Evolutionary conservation across 164 flowering plant species (phyloP).

Genomic region (Magnolia sinica): DNA sequence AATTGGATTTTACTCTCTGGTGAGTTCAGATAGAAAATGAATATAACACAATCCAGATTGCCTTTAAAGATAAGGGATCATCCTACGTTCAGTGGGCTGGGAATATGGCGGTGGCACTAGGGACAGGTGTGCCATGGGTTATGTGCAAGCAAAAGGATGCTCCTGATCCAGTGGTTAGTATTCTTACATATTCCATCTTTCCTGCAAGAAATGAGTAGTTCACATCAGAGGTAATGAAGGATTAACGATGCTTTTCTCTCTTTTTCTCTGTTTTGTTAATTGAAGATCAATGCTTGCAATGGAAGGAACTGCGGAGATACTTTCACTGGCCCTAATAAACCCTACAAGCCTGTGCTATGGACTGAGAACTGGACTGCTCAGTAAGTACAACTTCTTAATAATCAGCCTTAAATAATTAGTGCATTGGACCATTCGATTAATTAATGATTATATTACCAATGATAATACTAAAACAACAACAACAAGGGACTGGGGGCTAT

Average conservation of each 20-base stretch:
- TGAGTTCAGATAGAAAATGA: constrained; percentile 80
- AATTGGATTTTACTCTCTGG: background rate
- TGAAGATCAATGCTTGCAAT: constrained; percentile 90
- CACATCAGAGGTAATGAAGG: background rate
- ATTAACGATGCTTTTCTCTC: background rate
- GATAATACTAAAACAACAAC: too few relatives aligned
- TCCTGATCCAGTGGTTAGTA: constrained; percentile 71
- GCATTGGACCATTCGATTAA: background rate
- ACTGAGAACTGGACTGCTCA: constrained; percentile 98
- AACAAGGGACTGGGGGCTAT: too few relatives aligned
- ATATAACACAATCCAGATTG: constrained; percentile 62
- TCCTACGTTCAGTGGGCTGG: constrained; percentile 87
- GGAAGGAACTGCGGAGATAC: constrained; percentile 96
- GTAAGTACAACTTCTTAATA: constrained; percentile 33
- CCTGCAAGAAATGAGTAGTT: background rate
- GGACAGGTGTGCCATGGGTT: constrained; percentile 84
- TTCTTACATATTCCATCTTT: background rate
- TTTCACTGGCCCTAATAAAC: constrained; percentile 74
- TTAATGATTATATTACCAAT: too few relatives aligned
- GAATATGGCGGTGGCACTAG: constrained; percentile 46
- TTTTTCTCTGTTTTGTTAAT: background rate
- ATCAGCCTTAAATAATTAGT: background rate
- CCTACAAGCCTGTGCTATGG: constrained; percentile 78
- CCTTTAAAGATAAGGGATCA: constrained; percentile 44
- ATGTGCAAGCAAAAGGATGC: constrained; percentile 98